Conservation (phyloP, 495 filamentous ascomycete genomes). For the Neurospora sublineolata region DNA sequence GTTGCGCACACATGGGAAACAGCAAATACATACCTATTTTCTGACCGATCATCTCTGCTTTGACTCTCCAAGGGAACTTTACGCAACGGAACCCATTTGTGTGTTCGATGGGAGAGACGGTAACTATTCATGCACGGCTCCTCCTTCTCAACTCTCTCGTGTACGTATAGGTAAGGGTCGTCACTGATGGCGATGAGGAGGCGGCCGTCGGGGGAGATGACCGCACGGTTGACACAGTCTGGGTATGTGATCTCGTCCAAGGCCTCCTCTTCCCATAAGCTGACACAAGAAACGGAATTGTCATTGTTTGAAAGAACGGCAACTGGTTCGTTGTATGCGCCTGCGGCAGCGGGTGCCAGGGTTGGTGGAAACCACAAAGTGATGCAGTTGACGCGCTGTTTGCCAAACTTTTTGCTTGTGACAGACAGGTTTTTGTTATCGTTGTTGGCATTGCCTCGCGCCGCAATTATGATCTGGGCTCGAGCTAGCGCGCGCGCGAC, state of each 20-base stretch:
- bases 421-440: conserved; percentile 25
- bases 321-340: conserved; percentile 33
- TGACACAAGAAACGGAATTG: conserved; percentile 68
- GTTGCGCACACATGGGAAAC: neutral
- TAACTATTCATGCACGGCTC: neutral
- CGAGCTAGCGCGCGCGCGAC: conserved; percentile 4
- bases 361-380: conserved; percentile 40
- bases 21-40: conserved; percentile 19
- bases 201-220: conserved; percentile 78
- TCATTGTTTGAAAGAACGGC: conserved; percentile 69
- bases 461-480: conserved; percentile 13
- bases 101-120: conserved; percentile 4
- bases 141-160: conserved; percentile 31
- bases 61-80: conserved; percentile 40
- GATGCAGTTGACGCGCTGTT: conserved; percentile 43
- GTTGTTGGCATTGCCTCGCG: conserved; percentile 3
- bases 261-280: conserved; percentile 39
- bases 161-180: conserved; percentile 71
- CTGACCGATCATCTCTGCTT: conserved; percentile 30
- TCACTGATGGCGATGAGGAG: conserved; percentile 79
- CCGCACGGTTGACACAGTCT: conserved; percentile 80
- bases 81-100: conserved; percentile 31
- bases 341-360: conserved; percentile 8
- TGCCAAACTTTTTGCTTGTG: conserved; percentile 32
- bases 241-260: conserved; percentile 60